Percentiles rank a stretch among this genome's conserved stretches.
These are phyloP conservation scores for Dalbergia cultrata DNA, from an alignment of 306 rosid genomes.

Conservation along the genomic window DNA sequence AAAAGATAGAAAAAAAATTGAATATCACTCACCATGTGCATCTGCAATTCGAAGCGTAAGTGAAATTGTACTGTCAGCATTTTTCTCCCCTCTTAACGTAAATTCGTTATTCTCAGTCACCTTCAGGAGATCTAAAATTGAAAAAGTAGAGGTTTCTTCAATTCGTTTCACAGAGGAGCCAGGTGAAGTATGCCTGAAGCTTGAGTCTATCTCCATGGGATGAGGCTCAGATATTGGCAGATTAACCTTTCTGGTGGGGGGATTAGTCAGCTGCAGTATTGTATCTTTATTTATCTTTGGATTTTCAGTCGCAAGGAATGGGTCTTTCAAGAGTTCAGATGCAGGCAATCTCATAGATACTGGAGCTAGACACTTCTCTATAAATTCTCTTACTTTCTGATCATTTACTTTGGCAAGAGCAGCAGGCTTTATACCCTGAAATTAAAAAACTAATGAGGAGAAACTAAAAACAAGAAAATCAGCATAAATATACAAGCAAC, in stretches of 20 bases:
- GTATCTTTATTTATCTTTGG: slow-evolving; percentile 40
- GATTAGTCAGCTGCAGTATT: slow-evolving; percentile 39
- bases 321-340: slow-evolving; percentile 80
- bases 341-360: slow-evolving; percentile 77
- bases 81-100: slow-evolving; percentile 71
- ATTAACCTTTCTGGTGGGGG: slow-evolving; percentile 42
- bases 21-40: slow-evolving; percentile 64
- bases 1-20: neutral
- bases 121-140: slow-evolving; percentile 56
- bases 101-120: slow-evolving; percentile 62
- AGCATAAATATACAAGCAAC: neutral
- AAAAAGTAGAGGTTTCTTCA: slow-evolving; percentile 52
- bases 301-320: slow-evolving; percentile 72
- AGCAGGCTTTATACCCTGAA: slow-evolving; percentile 90
- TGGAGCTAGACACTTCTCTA: slow-evolving; percentile 90
- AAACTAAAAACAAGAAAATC: slow-evolving; percentile 8
- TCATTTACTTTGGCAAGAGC: slow-evolving; percentile 77
- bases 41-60: slow-evolving; percentile 69
- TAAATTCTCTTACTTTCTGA: slow-evolving; percentile 76
- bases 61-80: slow-evolving; percentile 57
- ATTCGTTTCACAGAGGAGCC: slow-evolving; percentile 47
- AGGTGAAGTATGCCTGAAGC: slow-evolving; percentile 54
- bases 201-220: slow-evolving; percentile 73
- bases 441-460: slow-evolving; percentile 19
- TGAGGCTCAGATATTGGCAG: slow-evolving; percentile 53